Base-by-base conservation (phyloP, 129 eudicot genomes). In the Scalesia atractyloides region DNA sequence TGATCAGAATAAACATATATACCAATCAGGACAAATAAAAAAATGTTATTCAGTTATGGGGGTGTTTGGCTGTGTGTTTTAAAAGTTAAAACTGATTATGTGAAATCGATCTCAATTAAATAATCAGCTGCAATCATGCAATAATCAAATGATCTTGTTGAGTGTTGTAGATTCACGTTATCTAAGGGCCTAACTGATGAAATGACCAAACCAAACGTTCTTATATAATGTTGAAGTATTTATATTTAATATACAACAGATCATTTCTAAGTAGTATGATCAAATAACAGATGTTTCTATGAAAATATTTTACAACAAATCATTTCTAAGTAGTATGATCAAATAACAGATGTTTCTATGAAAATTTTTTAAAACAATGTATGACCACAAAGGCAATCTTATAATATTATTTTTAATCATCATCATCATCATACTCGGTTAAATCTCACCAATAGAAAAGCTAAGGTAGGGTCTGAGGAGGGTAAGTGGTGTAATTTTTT, bases 81-180 rank as follows among this genome's bases (percentile, higher is more conserved):
- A 53, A 59, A 24, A 26, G 13, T 4, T 56, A 56, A 19, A 60
- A 30, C 19, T 0, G 10, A 59, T 14, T 9, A 60, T 30, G 44
- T 26, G 43, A 60, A 12, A 13, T 14, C 5, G 9, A 60, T 26
- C 34, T 13, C 43, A 30, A 26, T 26, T 26, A 58, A 14, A 11
- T 9, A 4, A 58, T 3, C 64, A 58, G 64, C 16, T 11, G 64
- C 64, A 59, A 26, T 17, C 26, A 17, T 59, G 9, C 43, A 59
- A 59, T 59, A 26, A 59, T 59, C 65, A 59, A 59, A 59, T 30
- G 43, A 18, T 59, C 43, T 54, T 54, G 14, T 54, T 54, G 33
- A 54, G 26, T 51, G 54, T n/a, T 36, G 41, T n/a, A 51, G 17
- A 1, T 2, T 10, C 53, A 14, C n/a, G 20, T 51, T 51, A 51